Base-by-base conservation (phyloP, 2,329 filamentous ascomycete species). In the Clarireedia paspali region DNA sequence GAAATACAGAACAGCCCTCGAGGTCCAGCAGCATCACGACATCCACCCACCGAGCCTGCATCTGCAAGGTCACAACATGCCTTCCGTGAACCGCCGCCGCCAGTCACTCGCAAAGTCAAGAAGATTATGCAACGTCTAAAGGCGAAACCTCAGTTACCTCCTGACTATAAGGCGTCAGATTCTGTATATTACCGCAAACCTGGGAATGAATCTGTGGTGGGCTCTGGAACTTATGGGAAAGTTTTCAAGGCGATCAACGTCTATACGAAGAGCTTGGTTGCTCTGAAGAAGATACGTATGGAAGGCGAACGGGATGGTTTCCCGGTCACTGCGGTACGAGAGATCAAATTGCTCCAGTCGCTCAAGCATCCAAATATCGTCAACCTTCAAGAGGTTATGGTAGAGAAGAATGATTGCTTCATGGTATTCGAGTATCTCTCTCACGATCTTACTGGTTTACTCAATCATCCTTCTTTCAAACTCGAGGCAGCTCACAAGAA, bases 341-440 rank as follows among this genome's bases (percentile, higher is more conserved):
- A 96, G 70, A 91, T 96, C 75, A 95, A 95, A 70, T 76, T 96
- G 24, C 77, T 96, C n/a, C 90, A 95, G 68, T 91, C 88, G 3
- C 77, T 95, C 23, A 85, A 86, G 60, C 89, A 95, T 66, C 74
- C 78, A 57, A 95, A 95, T 66, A 85, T 96, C 50, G 89, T 96
- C 56, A 84, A 85, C 42, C 75, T 96, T 17, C 83, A 88, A 62
- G 91, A 96, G 73, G 89, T 95, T 62, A 99, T 99, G 94, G 94
- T 99, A 2, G 94, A 99, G 73, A 89, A 87, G 68, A 97, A 97
- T 64, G 91, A 97, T 72, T 99, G 94, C 71, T 99, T 95, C 73
- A 99, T 99, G 94, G 94, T 99, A 3, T 99, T 99, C 62, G 94
- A 99, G 70, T 99, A 99, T 68, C 79, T 97, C 34, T 92, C 94